phyloP scores from a whole-genome alignment of 495 filamentous ascomycete species.

The Sporormia fimetaria region DNA sequence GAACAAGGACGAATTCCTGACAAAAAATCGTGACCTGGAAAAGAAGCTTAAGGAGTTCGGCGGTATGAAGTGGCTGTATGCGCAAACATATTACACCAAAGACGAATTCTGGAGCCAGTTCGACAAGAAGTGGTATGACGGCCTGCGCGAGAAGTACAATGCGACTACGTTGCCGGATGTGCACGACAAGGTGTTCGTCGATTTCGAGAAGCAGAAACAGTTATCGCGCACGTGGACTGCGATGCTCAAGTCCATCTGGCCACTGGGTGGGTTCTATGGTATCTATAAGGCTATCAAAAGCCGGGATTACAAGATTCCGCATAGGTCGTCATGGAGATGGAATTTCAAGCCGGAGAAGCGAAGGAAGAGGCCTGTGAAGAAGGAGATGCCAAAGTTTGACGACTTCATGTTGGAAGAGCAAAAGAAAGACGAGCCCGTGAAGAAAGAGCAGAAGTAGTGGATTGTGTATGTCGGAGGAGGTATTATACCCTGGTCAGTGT shows the following conservation, averaged over 20 bases:
- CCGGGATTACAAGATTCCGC: conserved; percentile 13
- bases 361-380: background rate
- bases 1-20: conserved; percentile 35
- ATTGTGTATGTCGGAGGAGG: too few species aligned
- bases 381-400: too few species aligned
- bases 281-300: conserved; percentile 18
- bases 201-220: conserved; percentile 19
- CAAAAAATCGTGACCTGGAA: conserved; percentile 56
- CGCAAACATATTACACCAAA: conserved; percentile 45
- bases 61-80: conserved; percentile 57
- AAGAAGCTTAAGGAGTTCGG: conserved; percentile 50
- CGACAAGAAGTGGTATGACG: conserved; percentile 39
- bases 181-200: conserved; percentile 41
- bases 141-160: conserved; percentile 40
- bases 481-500: too few species aligned
- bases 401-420: too few species aligned
- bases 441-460: too few species aligned
- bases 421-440: too few species aligned
- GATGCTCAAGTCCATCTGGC: conserved; percentile 11
- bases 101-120: conserved; percentile 42
- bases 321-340: conserved; percentile 13
- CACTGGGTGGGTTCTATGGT: conserved; percentile 18
- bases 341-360: background rate
- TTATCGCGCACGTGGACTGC: conserved; percentile 2
- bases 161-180: conserved; percentile 40